These are phyloP conservation scores for Cadophora malorum DNA, from an alignment of 2,329 filamentous ascomycete genomes.

Conservation along the genomic window DNA sequence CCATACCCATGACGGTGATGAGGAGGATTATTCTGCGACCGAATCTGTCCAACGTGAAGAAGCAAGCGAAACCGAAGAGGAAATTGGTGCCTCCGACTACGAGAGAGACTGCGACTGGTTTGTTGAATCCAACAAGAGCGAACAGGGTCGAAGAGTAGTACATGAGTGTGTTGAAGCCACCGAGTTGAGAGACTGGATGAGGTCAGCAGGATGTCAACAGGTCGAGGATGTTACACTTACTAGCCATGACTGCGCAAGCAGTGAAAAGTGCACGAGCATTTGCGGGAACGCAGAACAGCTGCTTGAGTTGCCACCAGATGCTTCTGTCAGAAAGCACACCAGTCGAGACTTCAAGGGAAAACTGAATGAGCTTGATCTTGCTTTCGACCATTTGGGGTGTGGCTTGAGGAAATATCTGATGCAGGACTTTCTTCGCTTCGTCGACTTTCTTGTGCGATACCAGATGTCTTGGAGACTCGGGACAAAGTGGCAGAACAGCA, in stretches of 20 bases:
- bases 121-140: neutral
- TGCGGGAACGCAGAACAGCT: neutral
- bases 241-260: constrained; percentile 5
- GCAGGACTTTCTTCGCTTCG: too few relatives aligned
- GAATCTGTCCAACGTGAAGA: neutral
- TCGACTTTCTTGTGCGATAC: too few relatives aligned
- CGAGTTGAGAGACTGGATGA: neutral
- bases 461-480: too few relatives aligned
- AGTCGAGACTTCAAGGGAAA: too few relatives aligned
- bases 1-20: neutral
- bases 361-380: too few relatives aligned
- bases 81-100: constrained; percentile 1
- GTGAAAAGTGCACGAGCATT: neutral
- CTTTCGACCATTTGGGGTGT: too few relatives aligned
- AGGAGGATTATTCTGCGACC: too few relatives aligned
- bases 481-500: neutral
- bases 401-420: too few relatives aligned
- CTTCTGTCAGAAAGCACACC: neutral
- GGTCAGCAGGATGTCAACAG: too few relatives aligned
- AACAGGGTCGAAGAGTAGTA: neutral
- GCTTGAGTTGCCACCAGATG: neutral
- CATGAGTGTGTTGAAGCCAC: constrained; percentile 4
- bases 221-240: neutral
- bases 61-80: neutral
- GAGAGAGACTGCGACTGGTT: neutral